Base-by-base conservation (phyloP, 208 protist species). In the Acanthamoeba healyi region DNA sequence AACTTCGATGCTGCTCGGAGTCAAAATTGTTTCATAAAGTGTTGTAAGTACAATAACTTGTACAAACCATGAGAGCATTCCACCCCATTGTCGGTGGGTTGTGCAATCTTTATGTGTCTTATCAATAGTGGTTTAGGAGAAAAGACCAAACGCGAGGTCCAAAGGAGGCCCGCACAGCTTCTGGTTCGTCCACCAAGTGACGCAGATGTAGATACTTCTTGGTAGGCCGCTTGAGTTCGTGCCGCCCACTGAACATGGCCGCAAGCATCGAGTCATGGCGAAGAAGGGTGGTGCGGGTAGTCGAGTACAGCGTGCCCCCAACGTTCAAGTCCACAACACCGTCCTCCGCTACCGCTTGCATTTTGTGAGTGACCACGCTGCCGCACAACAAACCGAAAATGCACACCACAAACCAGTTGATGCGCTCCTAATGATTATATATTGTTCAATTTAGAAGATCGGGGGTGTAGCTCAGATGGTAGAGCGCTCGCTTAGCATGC, bases 241-340 rank as follows among this genome's bases (percentile, higher is more conserved):
- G 38, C 17, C 36, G 42, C 19, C 82, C 82, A 19, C 36, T 90
- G 49, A 90, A 67, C 82, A 90, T 90, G 51, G 49, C 44, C 17
- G 82, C 82, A 22, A 90, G 82, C 32, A 90, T 36, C 19, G 82
- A 90, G 36, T 70, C 82, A 1, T 63, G 1, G 22, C 26, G 26
- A 12, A 49, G 12, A 22, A 90, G 82, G 15, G 82, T 90, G 26
- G 82, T 67, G 7, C 34, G 40, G 24, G 77, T 36, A 14, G 77
- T 86, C 24, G 40, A 86, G 42, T 86, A 54, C 26, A 86, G 15
- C n/a, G 22, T 54, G 14, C 77, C 77, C 15, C 77, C 77, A 0
- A 86, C 77, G 40, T 86, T 86, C n/a, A 86, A 36, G 40, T 54
- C 77, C 77, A 86, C 77, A 4, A 86, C 77, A 56, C 29, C 77